A percentile compares a stretch with the other conserved stretches of the same genome.
Conservation (phyloP, 805 yeast species). For the Zygotorulaspora florentina region DNA sequence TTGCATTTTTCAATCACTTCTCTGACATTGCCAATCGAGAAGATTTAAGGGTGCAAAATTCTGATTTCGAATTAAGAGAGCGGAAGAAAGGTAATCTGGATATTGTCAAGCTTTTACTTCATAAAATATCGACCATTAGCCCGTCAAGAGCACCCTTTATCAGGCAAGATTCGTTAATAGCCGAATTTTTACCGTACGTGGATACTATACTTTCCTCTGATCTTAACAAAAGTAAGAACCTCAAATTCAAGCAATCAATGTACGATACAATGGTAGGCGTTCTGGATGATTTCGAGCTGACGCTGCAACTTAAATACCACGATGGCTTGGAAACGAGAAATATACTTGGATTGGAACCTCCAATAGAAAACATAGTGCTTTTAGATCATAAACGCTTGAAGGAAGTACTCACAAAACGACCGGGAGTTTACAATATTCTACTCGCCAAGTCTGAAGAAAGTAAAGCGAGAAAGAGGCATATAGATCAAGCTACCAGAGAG, state of each 20-base stretch:
- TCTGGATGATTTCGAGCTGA: conserved; percentile 39
- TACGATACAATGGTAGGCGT: conserved; percentile 39
- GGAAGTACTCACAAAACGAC: conserved; percentile 27
- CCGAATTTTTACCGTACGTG: conserved; percentile 37
- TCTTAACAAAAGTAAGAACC: conserved; percentile 20
- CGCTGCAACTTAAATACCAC: conserved; percentile 36
- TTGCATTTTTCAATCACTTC: conserved; percentile 62
- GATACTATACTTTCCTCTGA: conserved; percentile 31
- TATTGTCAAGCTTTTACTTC: conserved; percentile 26
- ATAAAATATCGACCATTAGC: conserved; percentile 12
- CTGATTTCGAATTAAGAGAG: conserved; percentile 34
- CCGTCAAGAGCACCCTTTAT: conserved; percentile 18
- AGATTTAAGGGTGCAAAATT: conserved; percentile 29
- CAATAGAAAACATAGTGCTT: conserved; percentile 27
- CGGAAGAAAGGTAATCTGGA: conserved; percentile 26
- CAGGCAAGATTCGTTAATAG: conserved; percentile 19
- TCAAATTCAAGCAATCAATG: conserved; percentile 26
- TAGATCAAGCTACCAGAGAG: conserved; percentile 19
- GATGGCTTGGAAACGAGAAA: conserved; percentile 23
- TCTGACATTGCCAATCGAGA: conserved; percentile 50
- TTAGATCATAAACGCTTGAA: conserved; percentile 22
- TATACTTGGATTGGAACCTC: conserved; percentile 27
- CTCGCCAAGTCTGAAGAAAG: conserved; percentile 31
- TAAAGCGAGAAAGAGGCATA: conserved; percentile 34
- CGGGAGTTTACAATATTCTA: conserved; percentile 19